These are phyloP conservation scores for Nemophila menziesii DNA, from an alignment of 257 asterid genomes.

Conservation along the genomic window DNA sequence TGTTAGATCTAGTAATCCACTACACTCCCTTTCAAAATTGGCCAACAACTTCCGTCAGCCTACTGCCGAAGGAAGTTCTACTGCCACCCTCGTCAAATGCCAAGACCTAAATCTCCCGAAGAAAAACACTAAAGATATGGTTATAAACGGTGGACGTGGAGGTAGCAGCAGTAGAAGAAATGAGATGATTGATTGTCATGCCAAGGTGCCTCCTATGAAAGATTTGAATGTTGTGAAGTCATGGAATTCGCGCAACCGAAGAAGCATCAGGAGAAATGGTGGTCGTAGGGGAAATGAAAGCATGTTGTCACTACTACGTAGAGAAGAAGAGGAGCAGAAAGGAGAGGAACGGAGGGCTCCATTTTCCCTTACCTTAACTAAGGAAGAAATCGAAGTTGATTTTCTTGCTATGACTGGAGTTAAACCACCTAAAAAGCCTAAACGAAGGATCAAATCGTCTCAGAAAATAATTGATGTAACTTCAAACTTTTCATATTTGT, in stretches of 20 bases:
- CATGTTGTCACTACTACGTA: background rate
- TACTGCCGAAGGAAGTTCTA: too few species aligned
- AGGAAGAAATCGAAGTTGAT: slow-evolving; percentile 14
- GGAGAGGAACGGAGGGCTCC: background rate
- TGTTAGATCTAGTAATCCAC: background rate
- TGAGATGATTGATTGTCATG: slow-evolving; percentile 5
- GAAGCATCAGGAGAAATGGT: background rate
- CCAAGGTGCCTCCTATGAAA: slow-evolving; percentile 3
- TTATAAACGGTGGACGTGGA: too few species aligned
- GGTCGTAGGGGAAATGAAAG: background rate
- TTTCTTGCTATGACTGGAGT: slow-evolving; percentile 14
- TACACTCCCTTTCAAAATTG: background rate
- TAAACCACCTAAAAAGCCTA: slow-evolving; percentile 9
- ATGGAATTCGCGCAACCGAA: slow-evolving; percentile 7
- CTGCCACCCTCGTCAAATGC: too few species aligned
- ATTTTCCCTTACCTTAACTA: slow-evolving; percentile 4
- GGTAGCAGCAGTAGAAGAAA: background rate
- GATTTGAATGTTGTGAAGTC: background rate
- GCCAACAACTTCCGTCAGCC: background rate
- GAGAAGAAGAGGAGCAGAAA: background rate
- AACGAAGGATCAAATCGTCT: slow-evolving; percentile 3
- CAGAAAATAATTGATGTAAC: slow-evolving; percentile 11
- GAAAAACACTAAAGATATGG: too few species aligned
- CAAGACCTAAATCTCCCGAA: background rate
- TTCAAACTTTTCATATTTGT: background rate